Percentiles rank a stretch among this genome's conserved stretches.
phyloP scores from a whole-genome alignment of 148 eudicot species.

The Beta vulgaris region DNA sequence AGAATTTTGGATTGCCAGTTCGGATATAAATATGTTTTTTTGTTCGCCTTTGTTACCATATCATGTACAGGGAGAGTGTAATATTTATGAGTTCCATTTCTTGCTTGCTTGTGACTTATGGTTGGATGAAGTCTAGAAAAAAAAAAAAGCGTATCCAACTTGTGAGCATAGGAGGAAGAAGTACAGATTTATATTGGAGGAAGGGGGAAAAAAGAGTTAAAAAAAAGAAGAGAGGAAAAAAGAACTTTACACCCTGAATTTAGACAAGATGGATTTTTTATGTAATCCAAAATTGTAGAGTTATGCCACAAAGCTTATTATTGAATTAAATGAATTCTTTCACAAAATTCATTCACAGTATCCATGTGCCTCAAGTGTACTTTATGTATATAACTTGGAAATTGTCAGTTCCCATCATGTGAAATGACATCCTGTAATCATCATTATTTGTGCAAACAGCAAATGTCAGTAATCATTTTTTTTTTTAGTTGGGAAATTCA shows the following conservation, averaged over 20 bases:
- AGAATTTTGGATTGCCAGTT: constrained; percentile 83
- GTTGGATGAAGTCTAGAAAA: constrained; percentile 24
- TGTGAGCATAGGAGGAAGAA: constrained; percentile 28
- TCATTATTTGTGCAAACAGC: constrained; percentile 9
- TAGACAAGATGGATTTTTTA: constrained; percentile 17
- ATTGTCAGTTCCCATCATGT: constrained; percentile 27
- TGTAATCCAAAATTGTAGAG: constrained; percentile 35
- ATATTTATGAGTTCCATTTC: constrained; percentile 41
- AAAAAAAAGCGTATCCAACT: constrained; percentile 21
- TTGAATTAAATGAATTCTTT: constrained; percentile 34
- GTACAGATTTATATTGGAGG: constrained; percentile 28
- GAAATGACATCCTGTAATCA: constrained; percentile 23
- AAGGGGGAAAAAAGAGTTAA: neutral
- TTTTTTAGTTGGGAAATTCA: neutral
- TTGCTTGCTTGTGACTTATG: constrained; percentile 26
- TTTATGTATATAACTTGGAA: neutral
- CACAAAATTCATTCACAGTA: constrained; percentile 15
- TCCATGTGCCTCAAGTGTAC: constrained; percentile 21
- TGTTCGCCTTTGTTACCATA: constrained; percentile 11
- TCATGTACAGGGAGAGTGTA: constrained; percentile 68
- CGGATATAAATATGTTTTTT: constrained; percentile 38
- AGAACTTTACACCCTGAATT: constrained; percentile 6
- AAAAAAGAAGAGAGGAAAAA: constrained; percentile 5
- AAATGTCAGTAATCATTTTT: constrained; percentile 30
- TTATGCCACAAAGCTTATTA: constrained; percentile 29